These are phyloP conservation scores for Yamadazyma sp. DNA, from an alignment of 1,139 yeast genomes.

Conservation along the genomic window DNA sequence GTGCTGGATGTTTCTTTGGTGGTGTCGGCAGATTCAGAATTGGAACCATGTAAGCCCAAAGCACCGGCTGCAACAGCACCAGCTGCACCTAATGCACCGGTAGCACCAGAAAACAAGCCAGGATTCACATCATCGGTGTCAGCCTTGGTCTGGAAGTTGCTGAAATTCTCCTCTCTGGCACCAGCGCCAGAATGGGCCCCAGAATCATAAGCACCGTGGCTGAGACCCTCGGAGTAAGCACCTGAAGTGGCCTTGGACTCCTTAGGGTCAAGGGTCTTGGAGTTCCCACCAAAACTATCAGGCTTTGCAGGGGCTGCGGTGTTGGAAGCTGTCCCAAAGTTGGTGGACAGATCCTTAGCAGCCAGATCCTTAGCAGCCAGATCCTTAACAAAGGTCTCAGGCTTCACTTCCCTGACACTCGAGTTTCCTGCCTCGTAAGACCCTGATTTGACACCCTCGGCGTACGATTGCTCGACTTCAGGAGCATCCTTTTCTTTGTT, in stretches of 20 bases:
- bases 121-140: constrained; percentile 5
- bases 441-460: constrained; percentile 19
- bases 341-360: too few relatives aligned
- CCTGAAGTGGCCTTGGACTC: constrained; percentile 9
- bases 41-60: constrained; percentile 13
- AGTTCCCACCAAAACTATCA: constrained; percentile 2
- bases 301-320: too few relatives aligned
- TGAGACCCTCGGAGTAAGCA: constrained; percentile 20
- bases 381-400: constrained; percentile 7
- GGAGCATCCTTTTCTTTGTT: constrained; percentile 5
- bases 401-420: constrained; percentile 1
- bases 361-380: constrained; percentile 1
- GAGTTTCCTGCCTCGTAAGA: constrained; percentile 20
- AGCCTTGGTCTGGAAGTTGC: constrained; percentile 1
- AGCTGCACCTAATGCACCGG: constrained; percentile 16
- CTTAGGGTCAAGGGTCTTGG: constrained; percentile 12
- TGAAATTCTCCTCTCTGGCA: constrained; percentile 9
- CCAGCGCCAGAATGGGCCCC: constrained; percentile 16
- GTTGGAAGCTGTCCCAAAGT: too few relatives aligned
- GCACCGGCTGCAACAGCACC: constrained; percentile 17
- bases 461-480: constrained; percentile 19
- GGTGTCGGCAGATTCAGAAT: too few relatives aligned
- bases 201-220: constrained; percentile 20
- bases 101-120: constrained; percentile 14
- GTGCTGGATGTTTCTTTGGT: too few relatives aligned